These are phyloP conservation scores for Penicillium turbatum DNA, from an alignment of 495 filamentous ascomycete species.

Conservation along the genomic window DNA sequence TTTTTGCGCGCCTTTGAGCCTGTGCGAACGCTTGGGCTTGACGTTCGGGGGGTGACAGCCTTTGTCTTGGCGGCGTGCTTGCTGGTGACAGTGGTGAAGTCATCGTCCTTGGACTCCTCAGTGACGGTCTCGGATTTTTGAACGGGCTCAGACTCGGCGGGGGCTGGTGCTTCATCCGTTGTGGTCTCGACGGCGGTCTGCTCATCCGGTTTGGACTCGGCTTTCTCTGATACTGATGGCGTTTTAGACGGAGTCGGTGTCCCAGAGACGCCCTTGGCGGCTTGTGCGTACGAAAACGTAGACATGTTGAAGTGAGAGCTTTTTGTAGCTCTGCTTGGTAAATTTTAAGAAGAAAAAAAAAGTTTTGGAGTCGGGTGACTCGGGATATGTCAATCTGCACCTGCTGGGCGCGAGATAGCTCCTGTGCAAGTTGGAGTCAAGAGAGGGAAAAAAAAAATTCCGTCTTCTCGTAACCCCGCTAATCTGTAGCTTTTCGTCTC, in stretches of 20 bases:
- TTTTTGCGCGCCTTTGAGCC: slow-evolving; percentile 50
- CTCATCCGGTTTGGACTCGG: slow-evolving; percentile 31
- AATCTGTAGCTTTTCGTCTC: slow-evolving; percentile 28
- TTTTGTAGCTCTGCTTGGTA: slow-evolving; percentile 14
- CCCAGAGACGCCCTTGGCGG: slow-evolving; percentile 69
- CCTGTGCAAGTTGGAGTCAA: slow-evolving; percentile 29
- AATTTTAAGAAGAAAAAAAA: slow-evolving; percentile 10
- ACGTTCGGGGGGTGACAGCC: slow-evolving; percentile 51
- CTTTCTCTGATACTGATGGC: slow-evolving; percentile 28
- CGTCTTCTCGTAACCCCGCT: slow-evolving; percentile 33
- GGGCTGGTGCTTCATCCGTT: slow-evolving; percentile 17
- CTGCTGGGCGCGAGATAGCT: slow-evolving; percentile 23
- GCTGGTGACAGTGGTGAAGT: slow-evolving; percentile 27
- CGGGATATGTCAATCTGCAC: slow-evolving; percentile 22
- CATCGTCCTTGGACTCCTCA: slow-evolving; percentile 29
- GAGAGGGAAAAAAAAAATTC: slow-evolving; percentile 22
- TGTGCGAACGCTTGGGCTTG: slow-evolving; percentile 63
- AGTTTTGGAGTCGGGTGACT: slow-evolving; percentile 18
- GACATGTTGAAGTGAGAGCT: slow-evolving; percentile 21
- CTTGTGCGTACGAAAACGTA: slow-evolving; percentile 90
- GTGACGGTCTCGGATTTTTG: slow-evolving; percentile 28
- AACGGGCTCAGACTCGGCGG: slow-evolving; percentile 23
- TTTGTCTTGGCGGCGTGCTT: slow-evolving; percentile 35
- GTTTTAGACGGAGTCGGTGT: slow-evolving; percentile 36
- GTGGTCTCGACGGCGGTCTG: slow-evolving; percentile 17